Conservation (phyloP, 148 eudicot species). For the Persicaria tinctoria region DNA sequence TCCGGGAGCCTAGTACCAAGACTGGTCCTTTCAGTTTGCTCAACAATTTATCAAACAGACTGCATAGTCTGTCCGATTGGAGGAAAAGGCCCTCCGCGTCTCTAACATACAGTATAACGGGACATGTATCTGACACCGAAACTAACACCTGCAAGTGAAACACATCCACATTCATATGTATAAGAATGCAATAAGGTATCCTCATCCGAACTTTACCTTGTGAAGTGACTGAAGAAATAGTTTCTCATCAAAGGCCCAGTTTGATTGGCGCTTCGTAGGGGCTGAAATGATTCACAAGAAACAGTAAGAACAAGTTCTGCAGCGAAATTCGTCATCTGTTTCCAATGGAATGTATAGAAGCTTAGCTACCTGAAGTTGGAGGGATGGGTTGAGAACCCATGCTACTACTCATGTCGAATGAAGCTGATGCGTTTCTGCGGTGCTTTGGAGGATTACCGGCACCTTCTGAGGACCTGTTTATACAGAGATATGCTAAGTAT, state of each 20-base stretch:
- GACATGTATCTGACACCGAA: slow-evolving; percentile 43
- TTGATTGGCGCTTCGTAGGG: slow-evolving; percentile 38
- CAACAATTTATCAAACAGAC: slow-evolving; percentile 45
- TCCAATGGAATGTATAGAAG: not conserved
- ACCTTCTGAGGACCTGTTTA: slow-evolving; percentile 44
- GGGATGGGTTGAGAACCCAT: slow-evolving; percentile 43
- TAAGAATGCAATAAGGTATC: not conserved
- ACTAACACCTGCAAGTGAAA: slow-evolving; percentile 49
- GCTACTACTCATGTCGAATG: slow-evolving; percentile 58
- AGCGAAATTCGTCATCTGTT: too few relatives aligned
- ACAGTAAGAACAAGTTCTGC: not conserved
- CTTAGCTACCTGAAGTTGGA: slow-evolving; percentile 40
- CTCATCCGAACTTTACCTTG: slow-evolving; percentile 41
- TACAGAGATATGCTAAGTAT: slow-evolving; percentile 14
- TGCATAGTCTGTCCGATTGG: slow-evolving; percentile 57
- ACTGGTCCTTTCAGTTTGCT: slow-evolving; percentile 58
- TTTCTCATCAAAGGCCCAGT: slow-evolving; percentile 76
- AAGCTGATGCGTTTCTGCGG: slow-evolving; percentile 57
- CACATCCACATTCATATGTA: not conserved
- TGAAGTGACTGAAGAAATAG: slow-evolving; percentile 64
- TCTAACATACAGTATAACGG: slow-evolving; percentile 69
- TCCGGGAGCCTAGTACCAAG: slow-evolving; percentile 70
- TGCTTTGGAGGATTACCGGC: slow-evolving; percentile 38
- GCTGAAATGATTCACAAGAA: slow-evolving; percentile 24
- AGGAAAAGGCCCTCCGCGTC: slow-evolving; percentile 62